A percentile compares a stretch with the other conserved stretches of the same genome.
Conservation (phyloP, 1,139 yeast species). For the Magnusiomyces paraingens region DNA sequence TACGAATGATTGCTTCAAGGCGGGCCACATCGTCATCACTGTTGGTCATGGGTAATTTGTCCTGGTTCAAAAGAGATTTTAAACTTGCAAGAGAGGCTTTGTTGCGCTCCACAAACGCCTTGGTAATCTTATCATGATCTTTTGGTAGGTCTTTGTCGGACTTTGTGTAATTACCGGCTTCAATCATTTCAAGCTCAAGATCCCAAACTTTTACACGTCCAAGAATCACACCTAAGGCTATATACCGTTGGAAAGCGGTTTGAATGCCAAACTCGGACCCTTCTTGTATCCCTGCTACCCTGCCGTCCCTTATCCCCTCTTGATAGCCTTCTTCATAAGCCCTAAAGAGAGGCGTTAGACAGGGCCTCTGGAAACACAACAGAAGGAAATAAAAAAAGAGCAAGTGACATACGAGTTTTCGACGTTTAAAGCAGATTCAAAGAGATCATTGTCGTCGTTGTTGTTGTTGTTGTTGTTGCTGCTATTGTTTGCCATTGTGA, state of each 20-base stretch:
- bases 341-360: slow-evolving; percentile 20
- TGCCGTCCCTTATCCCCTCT: slow-evolving; percentile 45
- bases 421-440: slow-evolving; percentile 46
- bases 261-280: slow-evolving; percentile 77
- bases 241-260: slow-evolving; percentile 66
- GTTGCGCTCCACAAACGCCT: background rate
- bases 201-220: slow-evolving; percentile 45
- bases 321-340: slow-evolving; percentile 56
- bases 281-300: slow-evolving; percentile 53
- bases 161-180: slow-evolving; percentile 2
- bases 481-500: background rate
- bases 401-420: slow-evolving; percentile 39
- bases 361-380: background rate
- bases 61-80: background rate
- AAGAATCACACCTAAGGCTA: slow-evolving; percentile 55
- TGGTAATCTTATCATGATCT: slow-evolving; percentile 8
- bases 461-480: slow-evolving; percentile 4
- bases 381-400: background rate
- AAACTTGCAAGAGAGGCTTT: background rate
- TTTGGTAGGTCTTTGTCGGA: background rate
- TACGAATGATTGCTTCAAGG: slow-evolving; percentile 27
- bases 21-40: slow-evolving; percentile 28
- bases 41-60: slow-evolving; percentile 27
- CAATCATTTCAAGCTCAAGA: slow-evolving; percentile 7
- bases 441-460: slow-evolving; percentile 23